phyloP scores from a whole-genome alignment of 176 grass and related monocot genomes.

The Saccharum spontaneum region DNA sequence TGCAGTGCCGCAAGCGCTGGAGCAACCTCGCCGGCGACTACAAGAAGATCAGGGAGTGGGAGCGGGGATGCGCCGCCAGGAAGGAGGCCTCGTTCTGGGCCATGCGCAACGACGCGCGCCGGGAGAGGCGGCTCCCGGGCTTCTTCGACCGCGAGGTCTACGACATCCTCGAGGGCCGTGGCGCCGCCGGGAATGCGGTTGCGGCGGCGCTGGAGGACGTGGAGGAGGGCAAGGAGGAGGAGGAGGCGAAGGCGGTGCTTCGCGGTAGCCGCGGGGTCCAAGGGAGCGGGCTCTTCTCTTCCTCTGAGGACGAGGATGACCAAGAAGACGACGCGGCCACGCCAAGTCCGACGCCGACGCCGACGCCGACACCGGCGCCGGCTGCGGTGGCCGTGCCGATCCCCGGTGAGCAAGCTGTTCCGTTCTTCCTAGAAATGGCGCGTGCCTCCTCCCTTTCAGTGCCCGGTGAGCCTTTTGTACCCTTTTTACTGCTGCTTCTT shows the following conservation, averaged over 20 bases:
- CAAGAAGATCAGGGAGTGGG: constrained; percentile 99
- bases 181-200: constrained; percentile 3
- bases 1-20: constrained; percentile 98
- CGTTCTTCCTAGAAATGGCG: constrained; percentile 7
- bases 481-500: neutral
- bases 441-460: neutral
- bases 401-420: constrained; percentile 37
- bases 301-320: constrained; percentile 18
- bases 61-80: constrained; percentile 24
- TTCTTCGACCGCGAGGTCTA: constrained; percentile 96
- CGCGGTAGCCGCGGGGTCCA: neutral
- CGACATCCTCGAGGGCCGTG: constrained; percentile 79
- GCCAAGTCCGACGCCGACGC: neutral
- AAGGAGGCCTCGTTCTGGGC: constrained; percentile 82
- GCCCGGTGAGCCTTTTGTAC: neutral
- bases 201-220: constrained; percentile 23
- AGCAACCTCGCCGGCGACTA: constrained; percentile 96
- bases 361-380: neutral
- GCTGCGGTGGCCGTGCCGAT: neutral
- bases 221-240: constrained; percentile 5
- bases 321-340: constrained; percentile 38
- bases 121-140: constrained; percentile 80
- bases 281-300: constrained; percentile 34
- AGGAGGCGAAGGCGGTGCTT: neutral
- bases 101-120: constrained; percentile 83